Conservation (phyloP, 257 asterid species). For the Solanum rostratum region DNA sequence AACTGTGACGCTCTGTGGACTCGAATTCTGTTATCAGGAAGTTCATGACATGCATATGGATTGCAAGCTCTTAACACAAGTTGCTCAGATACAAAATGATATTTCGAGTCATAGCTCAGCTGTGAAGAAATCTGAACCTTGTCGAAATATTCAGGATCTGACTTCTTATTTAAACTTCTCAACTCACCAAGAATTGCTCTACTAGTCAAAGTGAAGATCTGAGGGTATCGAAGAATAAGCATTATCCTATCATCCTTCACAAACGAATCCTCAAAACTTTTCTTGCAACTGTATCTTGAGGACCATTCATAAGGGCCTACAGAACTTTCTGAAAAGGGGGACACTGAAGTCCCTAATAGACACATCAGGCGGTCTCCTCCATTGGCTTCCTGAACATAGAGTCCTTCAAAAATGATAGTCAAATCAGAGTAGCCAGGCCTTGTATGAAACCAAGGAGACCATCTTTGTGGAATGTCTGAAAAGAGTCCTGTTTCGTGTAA, state of each 20-base stretch:
- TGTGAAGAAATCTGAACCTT: not conserved
- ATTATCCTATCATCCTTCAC: not conserved
- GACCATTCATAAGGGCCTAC: not conserved
- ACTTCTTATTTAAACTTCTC: constrained; percentile 1
- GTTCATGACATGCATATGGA: not conserved
- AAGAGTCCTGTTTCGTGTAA: constrained; percentile 1
- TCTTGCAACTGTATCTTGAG: not conserved
- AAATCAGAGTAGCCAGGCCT: constrained; percentile 3
- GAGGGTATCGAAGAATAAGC: not conserved
- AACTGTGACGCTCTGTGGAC: not conserved
- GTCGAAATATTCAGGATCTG: not conserved
- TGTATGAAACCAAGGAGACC: constrained; percentile 3
- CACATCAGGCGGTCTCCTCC: not conserved
- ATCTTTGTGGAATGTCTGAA: not conserved
- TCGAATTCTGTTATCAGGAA: not conserved
- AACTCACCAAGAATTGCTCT: constrained; percentile 6
- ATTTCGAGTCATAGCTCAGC: not conserved
- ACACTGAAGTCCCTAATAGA: not conserved
- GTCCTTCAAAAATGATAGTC: not conserved
- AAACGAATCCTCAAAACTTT: not conserved
- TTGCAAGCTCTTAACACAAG: not conserved
- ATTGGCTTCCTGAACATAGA: not conserved
- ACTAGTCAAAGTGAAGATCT: constrained; percentile 5
- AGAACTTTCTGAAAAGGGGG: not conserved
- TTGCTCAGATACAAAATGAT: not conserved